Evolutionary conservation across 2,329 filamentous ascomycete genomes (phyloP).

Genomic region (Venturiaceae sp.): DNA sequence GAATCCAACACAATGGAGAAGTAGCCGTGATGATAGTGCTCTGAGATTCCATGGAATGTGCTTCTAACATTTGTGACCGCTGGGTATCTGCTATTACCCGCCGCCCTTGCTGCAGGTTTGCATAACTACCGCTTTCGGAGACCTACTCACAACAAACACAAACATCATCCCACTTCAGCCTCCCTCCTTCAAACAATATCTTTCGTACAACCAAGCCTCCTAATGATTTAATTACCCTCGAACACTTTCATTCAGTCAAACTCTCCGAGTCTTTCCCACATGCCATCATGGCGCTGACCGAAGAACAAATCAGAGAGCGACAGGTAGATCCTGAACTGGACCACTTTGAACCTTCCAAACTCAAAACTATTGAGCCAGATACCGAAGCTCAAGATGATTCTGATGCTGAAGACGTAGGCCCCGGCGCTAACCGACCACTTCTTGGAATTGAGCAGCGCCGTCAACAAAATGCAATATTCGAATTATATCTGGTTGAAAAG

Average conservation of each 20-base stretch:
- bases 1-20: neutral
- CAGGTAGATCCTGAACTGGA: neutral
- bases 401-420: neutral
- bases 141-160: neutral
- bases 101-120: neutral
- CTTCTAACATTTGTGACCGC: neutral
- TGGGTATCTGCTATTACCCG: neutral
- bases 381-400: neutral
- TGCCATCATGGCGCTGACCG: neutral
- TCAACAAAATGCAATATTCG: constrained; percentile 32
- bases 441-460: neutral
- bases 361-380: neutral
- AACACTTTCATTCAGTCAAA: no score
- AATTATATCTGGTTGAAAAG: constrained; percentile 30
- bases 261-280: no score
- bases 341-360: neutral
- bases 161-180: neutral
- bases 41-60: neutral
- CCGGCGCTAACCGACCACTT: neutral
- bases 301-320: neutral
- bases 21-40: neutral
- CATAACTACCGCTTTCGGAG: neutral
- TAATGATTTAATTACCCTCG: no score
- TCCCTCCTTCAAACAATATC: neutral
- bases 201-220: no score